Conservation (phyloP, 1,284 basidiomycete species). For the Malassezia caprae region DNA sequence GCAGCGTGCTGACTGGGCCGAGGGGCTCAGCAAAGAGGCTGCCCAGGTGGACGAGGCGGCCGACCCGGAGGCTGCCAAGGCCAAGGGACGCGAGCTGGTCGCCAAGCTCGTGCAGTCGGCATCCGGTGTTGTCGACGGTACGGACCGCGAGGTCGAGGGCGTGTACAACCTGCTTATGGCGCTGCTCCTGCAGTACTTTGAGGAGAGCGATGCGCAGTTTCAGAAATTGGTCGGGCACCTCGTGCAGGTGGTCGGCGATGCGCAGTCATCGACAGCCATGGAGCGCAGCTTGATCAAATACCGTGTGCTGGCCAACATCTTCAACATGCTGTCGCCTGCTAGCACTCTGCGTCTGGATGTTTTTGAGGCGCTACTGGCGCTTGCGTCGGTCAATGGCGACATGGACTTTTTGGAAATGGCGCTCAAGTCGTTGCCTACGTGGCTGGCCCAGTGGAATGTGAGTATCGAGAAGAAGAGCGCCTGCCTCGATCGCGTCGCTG, state of each 20-base stretch:
- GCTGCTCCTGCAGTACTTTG: constrained; percentile 23
- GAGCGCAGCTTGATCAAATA: constrained; percentile 17
- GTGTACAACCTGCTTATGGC: constrained; percentile 38
- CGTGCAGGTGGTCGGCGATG: constrained; percentile 1
- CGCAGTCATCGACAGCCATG: neutral
- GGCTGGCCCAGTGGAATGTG: constrained; percentile 42
- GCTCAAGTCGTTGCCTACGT: constrained; percentile 29
- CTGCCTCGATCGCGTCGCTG: constrained; percentile 30
- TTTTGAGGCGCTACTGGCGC: constrained; percentile 31
- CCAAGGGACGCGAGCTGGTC: constrained; percentile 24
- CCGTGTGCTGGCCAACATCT: constrained; percentile 41
- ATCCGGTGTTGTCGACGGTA: constrained; percentile 30
- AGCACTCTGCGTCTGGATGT: constrained; percentile 30
- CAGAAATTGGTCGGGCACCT: constrained; percentile 22
- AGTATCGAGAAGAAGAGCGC: constrained; percentile 23
- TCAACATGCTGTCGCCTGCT: constrained; percentile 33
- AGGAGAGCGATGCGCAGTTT: constrained; percentile 11
- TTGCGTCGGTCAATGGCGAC: constrained; percentile 40
- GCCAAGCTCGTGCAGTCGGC: constrained; percentile 26
- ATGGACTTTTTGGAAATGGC: constrained; percentile 36
- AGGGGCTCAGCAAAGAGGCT: constrained; percentile 24
- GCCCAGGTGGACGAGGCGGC: constrained; percentile 23
- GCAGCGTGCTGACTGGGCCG: constrained; percentile 32
- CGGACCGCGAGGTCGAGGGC: constrained; percentile 43
- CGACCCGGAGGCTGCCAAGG: constrained; percentile 5